Conservation (phyloP, 2,329 filamentous ascomycete genomes). For the Aspergillus brunneoviolaceus region DNA sequence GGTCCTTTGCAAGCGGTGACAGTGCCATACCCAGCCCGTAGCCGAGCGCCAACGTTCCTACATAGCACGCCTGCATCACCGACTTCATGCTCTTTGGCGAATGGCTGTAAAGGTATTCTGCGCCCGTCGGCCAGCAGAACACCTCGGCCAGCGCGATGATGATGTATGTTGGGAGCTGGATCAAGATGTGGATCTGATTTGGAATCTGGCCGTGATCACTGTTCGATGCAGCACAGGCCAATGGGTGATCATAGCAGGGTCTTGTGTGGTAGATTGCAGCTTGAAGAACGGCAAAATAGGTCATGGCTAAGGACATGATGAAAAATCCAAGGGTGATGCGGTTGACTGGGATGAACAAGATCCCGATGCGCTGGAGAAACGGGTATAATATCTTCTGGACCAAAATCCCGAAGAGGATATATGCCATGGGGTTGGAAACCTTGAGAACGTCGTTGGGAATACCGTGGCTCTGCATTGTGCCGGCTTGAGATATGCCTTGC, state of each 20-base stretch:
- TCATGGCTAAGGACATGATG: slow-evolving; percentile 52
- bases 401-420: slow-evolving; percentile 59
- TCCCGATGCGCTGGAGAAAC: slow-evolving; percentile 49
- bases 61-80: slow-evolving; percentile 30
- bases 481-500: slow-evolving; percentile 46
- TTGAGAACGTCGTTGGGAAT: slow-evolving; percentile 61
- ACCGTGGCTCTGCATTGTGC: slow-evolving; percentile 55
- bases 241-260: slow-evolving; percentile 53
- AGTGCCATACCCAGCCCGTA: background rate
- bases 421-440: slow-evolving; percentile 60
- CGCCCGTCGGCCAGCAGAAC: slow-evolving; percentile 43
- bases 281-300: slow-evolving; percentile 58
- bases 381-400: slow-evolving; percentile 58
- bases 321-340: slow-evolving; percentile 58
- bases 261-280: slow-evolving; percentile 58
- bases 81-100: slow-evolving; percentile 44
- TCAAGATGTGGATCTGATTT: slow-evolving; percentile 40
- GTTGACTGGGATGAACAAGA: slow-evolving; percentile 60
- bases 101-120: slow-evolving; percentile 47
- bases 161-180: slow-evolving; percentile 43
- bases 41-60: slow-evolving; percentile 11
- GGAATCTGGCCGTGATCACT: slow-evolving; percentile 17
- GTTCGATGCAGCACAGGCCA: slow-evolving; percentile 27
- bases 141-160: slow-evolving; percentile 44
- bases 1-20: background rate